Evolutionary conservation across 1,284 basidiomycete genomes (phyloP), one percentile per base, ranked within the genome.

Genomic region (Acaromyces ingoldii): DNA sequence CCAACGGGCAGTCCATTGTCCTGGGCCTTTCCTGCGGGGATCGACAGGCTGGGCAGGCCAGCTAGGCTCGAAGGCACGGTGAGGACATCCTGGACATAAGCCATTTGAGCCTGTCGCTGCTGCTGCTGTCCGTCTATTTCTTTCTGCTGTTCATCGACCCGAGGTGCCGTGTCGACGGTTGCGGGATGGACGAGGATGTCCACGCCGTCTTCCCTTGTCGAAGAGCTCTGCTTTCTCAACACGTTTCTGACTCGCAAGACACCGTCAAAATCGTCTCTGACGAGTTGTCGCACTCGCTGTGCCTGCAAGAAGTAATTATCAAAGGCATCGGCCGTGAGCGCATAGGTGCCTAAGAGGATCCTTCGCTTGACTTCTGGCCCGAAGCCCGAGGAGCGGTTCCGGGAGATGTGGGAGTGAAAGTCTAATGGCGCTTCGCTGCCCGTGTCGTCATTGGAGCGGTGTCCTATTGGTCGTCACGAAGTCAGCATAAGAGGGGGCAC

Each of bases 241-340:
- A 81, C 78, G 60, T 82, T 82, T 0, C 80, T 78, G 1, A 81
- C 74, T 1, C 80, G 77, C 74, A 96, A 89, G 21, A 85, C 82
- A 0, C 72, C 64, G 61, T 87, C 79, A 63, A 91, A 93, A 66
- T 96, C 91, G 3, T 80, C 66, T 58, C 83, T 82, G 47, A 98
- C 78, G 6, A 82, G 76, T 37, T 82, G 80, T 1, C 93, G 83
- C 19, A 96, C 82, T 17, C 84, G 81, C 57, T 91, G 86, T 0
- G 95, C 91, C 77, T 93, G 88, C 3, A 97, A 81, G 74, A 91
- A 97, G 75, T 93, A 96, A 72, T 95, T 96, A 77, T 97, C 88
- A 73, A 92, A 95, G 13, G 90, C 91, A 60, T 90, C 89, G 15
- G 46, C 25, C 21, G 87, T 87, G 17, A 98, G 79, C 1, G 91